A percentile compares a stretch with the other conserved stretches of the same genome.
phyloP scores from a whole-genome alignment of 1,284 basidiomycete genomes.

The Boletellus sp. region DNA sequence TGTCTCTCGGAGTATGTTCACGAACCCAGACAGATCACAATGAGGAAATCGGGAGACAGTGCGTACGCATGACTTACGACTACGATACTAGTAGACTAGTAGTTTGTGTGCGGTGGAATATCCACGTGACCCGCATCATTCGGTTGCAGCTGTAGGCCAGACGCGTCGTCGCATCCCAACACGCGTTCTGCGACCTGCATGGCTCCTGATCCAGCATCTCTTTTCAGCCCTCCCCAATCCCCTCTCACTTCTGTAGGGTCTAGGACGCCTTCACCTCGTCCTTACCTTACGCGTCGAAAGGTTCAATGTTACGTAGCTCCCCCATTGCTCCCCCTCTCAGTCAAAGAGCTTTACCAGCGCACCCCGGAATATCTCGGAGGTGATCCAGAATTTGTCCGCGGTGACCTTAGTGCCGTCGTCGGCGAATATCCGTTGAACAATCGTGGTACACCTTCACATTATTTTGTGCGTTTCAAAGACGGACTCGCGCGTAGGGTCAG shows the following conservation, averaged over 20 bases:
- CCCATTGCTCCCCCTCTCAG: slow-evolving; percentile 34
- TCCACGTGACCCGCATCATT: slow-evolving; percentile 12
- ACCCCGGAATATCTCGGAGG: slow-evolving; percentile 33
- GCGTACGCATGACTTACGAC: slow-evolving; percentile 46
- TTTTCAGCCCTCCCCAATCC: slow-evolving; percentile 18
- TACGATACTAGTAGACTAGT: too few species aligned
- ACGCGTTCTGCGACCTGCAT: neutral
- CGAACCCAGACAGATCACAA: slow-evolving; percentile 45
- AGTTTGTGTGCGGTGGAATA: neutral
- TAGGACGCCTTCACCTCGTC: slow-evolving; percentile 4
- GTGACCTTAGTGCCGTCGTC: slow-evolving; percentile 48
- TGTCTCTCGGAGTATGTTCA: neutral
- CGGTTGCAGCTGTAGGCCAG: neutral
- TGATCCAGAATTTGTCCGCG: slow-evolving; percentile 29
- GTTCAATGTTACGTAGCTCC: slow-evolving; percentile 22
- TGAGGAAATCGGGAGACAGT: slow-evolving; percentile 45
- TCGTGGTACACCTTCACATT: slow-evolving; percentile 42
- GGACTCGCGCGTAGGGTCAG: slow-evolving; percentile 61
- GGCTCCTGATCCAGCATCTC: slow-evolving; percentile 13
- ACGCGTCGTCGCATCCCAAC: slow-evolving; percentile 5
- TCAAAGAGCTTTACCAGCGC: slow-evolving; percentile 42
- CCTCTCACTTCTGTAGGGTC: slow-evolving; percentile 16
- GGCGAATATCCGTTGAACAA: slow-evolving; percentile 46
- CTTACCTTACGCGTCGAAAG: slow-evolving; percentile 13
- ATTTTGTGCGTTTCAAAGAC: slow-evolving; percentile 55